Evolutionary conservation across 768 basidiomycete genomes (phyloP), one percentile per base, ranked within the genome.

Genomic region (Kondoa subrosea): DNA sequence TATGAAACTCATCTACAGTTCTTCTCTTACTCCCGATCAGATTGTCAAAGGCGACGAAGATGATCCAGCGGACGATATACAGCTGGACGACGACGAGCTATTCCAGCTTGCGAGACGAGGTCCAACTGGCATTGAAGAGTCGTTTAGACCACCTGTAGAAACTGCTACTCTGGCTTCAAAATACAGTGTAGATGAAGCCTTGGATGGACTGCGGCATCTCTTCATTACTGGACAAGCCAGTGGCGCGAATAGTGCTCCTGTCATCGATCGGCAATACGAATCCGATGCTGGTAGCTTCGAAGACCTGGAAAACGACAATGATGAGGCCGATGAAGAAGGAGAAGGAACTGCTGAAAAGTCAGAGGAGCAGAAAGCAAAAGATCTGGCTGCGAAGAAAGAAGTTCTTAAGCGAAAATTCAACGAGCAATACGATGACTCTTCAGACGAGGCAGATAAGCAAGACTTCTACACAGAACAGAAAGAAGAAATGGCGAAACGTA

Each of bases 391-490:
- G 32, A 96, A 93, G 79, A 96, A 96, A 79, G 89, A 88, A 72
- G 84, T 82, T 1, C 82, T 96, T 68, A 95, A 95, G 78, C 85
- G 85, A 71, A 92, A 93, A 77, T 99, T 99, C 75, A 89, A 99
- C 77, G 89, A 90, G 73, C 87, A 93, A 77, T 96, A 96, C 77
- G 91, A 95, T 76, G 89, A 91, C 71, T 87, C 88, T 1, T 86
- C 88, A 57, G 78, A 78, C 33, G 74, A 70, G 34, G 77, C 73
- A 62, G 70, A 69, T 34, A 78, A 76, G 32, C 87, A 88, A 73
- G 89, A 91, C 74, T 95, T 95, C 74, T 99, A 95, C 79, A 84
- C 86, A 62, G 84, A 87, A 75, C 85, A 87, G 77, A 99, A 96
- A 79, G 88, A 88, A 25, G 90, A 91, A 74, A 88, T 99, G 75